Percentiles rank a stretch among this genome's conserved stretches.
Evolutionary conservation across 306 rosid species (phyloP).

Genomic region (Aeschynomene evenia): DNA sequence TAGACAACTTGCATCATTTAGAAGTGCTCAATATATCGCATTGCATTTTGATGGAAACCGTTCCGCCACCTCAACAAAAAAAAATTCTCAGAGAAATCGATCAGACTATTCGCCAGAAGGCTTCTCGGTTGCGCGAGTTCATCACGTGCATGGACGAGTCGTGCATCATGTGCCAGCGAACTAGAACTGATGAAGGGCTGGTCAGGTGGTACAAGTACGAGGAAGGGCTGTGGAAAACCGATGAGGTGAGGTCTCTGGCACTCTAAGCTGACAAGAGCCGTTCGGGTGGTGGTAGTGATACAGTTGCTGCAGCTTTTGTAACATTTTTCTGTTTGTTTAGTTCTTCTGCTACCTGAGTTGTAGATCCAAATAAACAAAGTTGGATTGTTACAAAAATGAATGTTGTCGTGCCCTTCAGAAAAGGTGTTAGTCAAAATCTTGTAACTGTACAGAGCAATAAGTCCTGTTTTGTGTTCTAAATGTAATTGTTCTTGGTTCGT

Average conservation of each 20-base stretch:
- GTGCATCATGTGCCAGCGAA: slow-evolving; percentile 70
- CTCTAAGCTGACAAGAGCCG: slow-evolving; percentile 29
- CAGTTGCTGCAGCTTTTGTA: slow-evolving; percentile 4
- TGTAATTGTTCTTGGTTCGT: neutral
- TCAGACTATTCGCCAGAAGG: slow-evolving; percentile 43
- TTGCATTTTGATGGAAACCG: slow-evolving; percentile 50
- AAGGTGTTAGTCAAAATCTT: slow-evolving; percentile 22
- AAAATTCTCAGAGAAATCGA: slow-evolving; percentile 47
- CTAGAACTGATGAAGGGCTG: slow-evolving; percentile 63
- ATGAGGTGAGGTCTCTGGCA: slow-evolving; percentile 63
- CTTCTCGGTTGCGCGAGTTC: slow-evolving; percentile 57
- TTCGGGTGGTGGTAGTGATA: slow-evolving; percentile 6
- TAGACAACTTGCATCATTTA: slow-evolving; percentile 49
- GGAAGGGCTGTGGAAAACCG: slow-evolving; percentile 67
- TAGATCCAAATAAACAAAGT: slow-evolving; percentile 33
- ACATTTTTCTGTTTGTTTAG: slow-evolving; percentile 18
- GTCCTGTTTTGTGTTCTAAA: slow-evolving; percentile 2
- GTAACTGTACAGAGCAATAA: slow-evolving; percentile 39
- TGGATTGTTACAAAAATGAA: slow-evolving; percentile 12
- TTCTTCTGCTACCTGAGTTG: slow-evolving; percentile 22
- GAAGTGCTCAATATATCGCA: slow-evolving; percentile 81
- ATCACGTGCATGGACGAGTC: slow-evolving; percentile 63
- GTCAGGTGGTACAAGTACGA: slow-evolving; percentile 87
- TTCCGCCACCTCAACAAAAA: slow-evolving; percentile 44
- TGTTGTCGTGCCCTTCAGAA: slow-evolving; percentile 10